A percentile compares a stretch with the other conserved stretches of the same genome.
phyloP scores from a whole-genome alignment of 495 filamentous ascomycete genomes.

The Penicillium waksmanii region DNA sequence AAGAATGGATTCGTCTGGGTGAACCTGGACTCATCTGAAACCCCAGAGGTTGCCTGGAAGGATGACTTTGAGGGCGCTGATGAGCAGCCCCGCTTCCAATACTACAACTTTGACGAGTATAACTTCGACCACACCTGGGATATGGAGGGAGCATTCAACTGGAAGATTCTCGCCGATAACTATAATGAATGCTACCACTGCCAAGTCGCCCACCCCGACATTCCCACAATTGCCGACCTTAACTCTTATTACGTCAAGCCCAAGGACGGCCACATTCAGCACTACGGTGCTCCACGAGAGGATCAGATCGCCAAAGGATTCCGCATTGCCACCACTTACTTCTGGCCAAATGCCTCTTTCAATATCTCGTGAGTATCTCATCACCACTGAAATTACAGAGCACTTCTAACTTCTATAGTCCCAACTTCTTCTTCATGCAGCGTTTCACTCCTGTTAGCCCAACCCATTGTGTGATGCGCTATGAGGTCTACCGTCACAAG shows the following conservation, averaged over 20 bases:
- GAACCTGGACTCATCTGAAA: slow-evolving; percentile 44
- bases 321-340: slow-evolving; percentile 45
- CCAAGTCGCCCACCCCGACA: slow-evolving; percentile 49
- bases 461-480: slow-evolving; percentile 42
- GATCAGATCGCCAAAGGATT: slow-evolving; percentile 40
- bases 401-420: slow-evolving; percentile 30
- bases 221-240: slow-evolving; percentile 46
- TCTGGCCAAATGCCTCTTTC: slow-evolving; percentile 49
- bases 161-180: slow-evolving; percentile 55
- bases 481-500: slow-evolving; percentile 54
- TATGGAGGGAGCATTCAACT: slow-evolving; percentile 51
- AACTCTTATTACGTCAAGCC: slow-evolving; percentile 46
- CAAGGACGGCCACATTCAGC: slow-evolving; percentile 41
- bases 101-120: slow-evolving; percentile 51
- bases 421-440: slow-evolving; percentile 55
- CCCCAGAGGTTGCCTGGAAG: slow-evolving; percentile 42
- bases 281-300: slow-evolving; percentile 41
- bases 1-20: slow-evolving; percentile 54
- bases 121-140: slow-evolving; percentile 51
- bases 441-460: slow-evolving; percentile 45
- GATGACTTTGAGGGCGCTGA: slow-evolving; percentile 48
- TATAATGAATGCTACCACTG: slow-evolving; percentile 60
- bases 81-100: slow-evolving; percentile 40
- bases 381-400: background rate
- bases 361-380: slow-evolving; percentile 44